A percentile compares a stretch with the other conserved stretches of the same genome.
Conservation (phyloP, 202 grass and related monocot species). For the Elaeis oleifera region DNA sequence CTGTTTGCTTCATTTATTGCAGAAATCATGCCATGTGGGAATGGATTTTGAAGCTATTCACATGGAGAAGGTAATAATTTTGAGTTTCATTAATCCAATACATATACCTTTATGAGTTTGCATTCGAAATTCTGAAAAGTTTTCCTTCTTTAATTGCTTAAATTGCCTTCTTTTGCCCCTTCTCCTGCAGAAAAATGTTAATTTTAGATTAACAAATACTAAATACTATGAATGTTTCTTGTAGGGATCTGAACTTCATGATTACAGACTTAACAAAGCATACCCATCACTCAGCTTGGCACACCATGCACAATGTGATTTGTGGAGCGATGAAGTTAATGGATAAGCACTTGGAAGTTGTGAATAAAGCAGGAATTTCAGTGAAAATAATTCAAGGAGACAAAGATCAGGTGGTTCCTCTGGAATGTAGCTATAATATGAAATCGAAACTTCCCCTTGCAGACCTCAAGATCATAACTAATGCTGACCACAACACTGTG, state of each 20-base stretch:
- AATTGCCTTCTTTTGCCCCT: too few species aligned
- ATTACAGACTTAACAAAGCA: conserved; percentile 57
- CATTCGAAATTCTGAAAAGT: too few species aligned
- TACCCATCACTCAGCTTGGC: conserved; percentile 87
- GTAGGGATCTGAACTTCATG: conserved; percentile 35
- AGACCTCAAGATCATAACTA: conserved; percentile 31
- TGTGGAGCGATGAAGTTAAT: conserved; percentile 45
- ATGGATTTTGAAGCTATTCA: conserved; percentile 29
- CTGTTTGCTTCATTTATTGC: conserved; percentile 62
- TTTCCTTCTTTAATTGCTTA: background rate
- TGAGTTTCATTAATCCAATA: background rate
- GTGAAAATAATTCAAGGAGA: conserved; percentile 57
- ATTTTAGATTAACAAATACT: background rate
- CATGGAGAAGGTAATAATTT: conserved; percentile 27
- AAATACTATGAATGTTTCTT: background rate
- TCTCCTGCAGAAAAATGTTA: too few species aligned
- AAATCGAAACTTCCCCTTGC: conserved; percentile 39
- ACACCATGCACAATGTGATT: conserved; percentile 96
- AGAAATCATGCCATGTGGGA: conserved; percentile 70
- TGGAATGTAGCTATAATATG: conserved; percentile 49
- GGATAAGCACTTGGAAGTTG: conserved; percentile 41
- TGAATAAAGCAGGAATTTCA: conserved; percentile 38
- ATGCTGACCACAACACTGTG: conserved; percentile 45
- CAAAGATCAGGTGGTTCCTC: conserved; percentile 50
- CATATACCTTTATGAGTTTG: too few species aligned